These are phyloP conservation scores for Naganishia onofrii DNA, from an alignment of 768 basidiomycete species.

Conservation along the genomic window DNA sequence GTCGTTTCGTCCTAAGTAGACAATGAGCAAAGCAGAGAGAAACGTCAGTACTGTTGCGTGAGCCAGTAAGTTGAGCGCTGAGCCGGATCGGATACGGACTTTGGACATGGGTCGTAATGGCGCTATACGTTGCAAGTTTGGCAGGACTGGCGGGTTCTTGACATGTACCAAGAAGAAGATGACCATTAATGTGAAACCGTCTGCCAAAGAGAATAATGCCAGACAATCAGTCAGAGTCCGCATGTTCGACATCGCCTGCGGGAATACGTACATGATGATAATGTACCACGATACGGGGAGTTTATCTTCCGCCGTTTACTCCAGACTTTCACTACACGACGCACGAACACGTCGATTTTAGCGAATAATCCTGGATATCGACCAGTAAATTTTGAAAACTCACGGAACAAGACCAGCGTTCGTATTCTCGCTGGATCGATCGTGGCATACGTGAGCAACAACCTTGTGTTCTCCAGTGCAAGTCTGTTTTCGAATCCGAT, in stretches of 20 bases:
- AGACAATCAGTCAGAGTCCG: background rate
- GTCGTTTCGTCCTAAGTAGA: slow-evolving; percentile 34
- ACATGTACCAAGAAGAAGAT: slow-evolving; percentile 97
- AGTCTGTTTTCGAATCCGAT: slow-evolving; percentile 98
- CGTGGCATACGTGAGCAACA: slow-evolving; percentile 95
- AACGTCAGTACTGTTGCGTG: too few species aligned
- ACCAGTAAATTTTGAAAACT: too few species aligned
- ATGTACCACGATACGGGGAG: slow-evolving; percentile 92
- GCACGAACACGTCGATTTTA: background rate
- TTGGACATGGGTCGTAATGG: slow-evolving; percentile 80
- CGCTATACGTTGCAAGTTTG: slow-evolving; percentile 92
- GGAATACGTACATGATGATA: slow-evolving; percentile 67
- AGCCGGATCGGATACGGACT: too few species aligned
- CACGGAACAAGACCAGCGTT: slow-evolving; percentile 92
- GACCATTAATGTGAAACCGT: slow-evolving; percentile 95
- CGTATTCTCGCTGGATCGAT: slow-evolving; percentile 90
- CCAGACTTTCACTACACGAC: slow-evolving; percentile 87
- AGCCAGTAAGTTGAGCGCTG: too few species aligned
- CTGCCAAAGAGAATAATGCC: slow-evolving; percentile 28
- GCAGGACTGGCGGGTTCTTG: slow-evolving; percentile 92
- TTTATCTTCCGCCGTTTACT: slow-evolving; percentile 98
- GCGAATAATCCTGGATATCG: too few species aligned
- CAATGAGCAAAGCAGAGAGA: slow-evolving; percentile 33
- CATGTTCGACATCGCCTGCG: background rate
- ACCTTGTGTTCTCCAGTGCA: slow-evolving; percentile 91